Conservation (phyloP, 345 rosid species). For the Sonneratia alba region DNA sequence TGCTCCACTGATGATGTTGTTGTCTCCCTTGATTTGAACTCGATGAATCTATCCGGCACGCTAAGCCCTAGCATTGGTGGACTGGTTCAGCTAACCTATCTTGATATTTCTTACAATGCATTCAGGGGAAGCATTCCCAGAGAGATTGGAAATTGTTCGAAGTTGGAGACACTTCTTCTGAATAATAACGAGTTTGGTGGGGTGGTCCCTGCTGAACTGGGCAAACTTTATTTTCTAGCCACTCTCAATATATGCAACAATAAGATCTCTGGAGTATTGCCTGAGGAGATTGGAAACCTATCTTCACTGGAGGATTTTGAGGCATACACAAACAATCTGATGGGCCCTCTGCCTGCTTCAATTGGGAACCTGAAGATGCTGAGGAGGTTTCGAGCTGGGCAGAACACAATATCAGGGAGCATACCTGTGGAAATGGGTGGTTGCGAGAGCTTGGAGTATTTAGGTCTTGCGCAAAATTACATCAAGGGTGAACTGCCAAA, state of each 20-base stretch:
- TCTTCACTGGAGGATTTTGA: conserved; percentile 55
- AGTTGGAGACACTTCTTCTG: conserved; percentile 38
- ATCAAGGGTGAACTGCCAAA: conserved; percentile 62
- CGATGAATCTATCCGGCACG: conserved; percentile 73
- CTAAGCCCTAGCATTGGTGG: conserved; percentile 60
- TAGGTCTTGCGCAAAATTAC: conserved; percentile 82
- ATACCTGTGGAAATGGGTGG: conserved; percentile 64
- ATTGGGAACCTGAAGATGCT: conserved; percentile 60
- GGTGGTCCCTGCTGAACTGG: conserved; percentile 46
- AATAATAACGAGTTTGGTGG: conserved; percentile 66
- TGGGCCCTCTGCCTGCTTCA: conserved; percentile 71
- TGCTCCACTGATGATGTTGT: conserved; percentile 49
- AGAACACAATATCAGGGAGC: conserved; percentile 65
- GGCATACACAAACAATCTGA: conserved; percentile 69
- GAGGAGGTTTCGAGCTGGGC: conserved; percentile 59
- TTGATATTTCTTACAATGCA: conserved; percentile 52
- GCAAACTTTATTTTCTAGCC: conserved; percentile 30
- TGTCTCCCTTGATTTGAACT: conserved; percentile 50
- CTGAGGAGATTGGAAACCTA: conserved; percentile 58
- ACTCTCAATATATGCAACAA: conserved; percentile 67
- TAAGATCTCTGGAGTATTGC: conserved; percentile 61
- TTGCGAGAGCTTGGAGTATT: conserved; percentile 51
- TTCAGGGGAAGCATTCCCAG: conserved; percentile 48
- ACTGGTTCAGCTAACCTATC: conserved; percentile 44
- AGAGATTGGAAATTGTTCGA: conserved; percentile 66